Evolutionary conservation across 768 basidiomycete genomes (phyloP), one percentile per base, ranked within the genome.

Genomic region (Lactifluus volemus): DNA sequence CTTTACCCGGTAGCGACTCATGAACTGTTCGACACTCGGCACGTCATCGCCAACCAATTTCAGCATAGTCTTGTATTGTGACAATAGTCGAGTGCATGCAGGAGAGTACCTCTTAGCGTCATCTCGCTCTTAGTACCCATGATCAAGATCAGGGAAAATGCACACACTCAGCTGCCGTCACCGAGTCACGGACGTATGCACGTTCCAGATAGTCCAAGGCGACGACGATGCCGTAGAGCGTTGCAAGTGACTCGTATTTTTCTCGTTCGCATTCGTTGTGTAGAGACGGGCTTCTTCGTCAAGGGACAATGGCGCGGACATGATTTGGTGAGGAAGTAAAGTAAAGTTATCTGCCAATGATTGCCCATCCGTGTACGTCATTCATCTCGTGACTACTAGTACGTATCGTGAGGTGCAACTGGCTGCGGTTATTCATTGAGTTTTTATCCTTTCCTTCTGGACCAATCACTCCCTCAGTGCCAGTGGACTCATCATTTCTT

Each of bases 51-150:
- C 86, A 11, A 98, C 88, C n/a, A 98, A 81, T 74, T 93, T 97
- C 63, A 94, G 76, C 85, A 97, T 92, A 0, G 92, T 95, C 82
- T 97, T 97, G 78, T 97, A 98, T 74, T 97, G 94, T 7, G 92
- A 91, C 14, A 98, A 75, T n/a, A 99, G 76, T 44, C 89, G 82
- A 14, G 92, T 94, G 72, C 96, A 99, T 63, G 93, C 94, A 58
- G 93, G 95, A 64, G 93, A 93, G 72, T 98, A 99, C 79, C 94
- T 97, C 82, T 81, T 72, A 64, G 63, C 34, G 41, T 2, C 25
- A 25, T 60, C 55, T 58, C 32, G 56, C 58, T 67, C 69, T 73
- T 62, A 74, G 71, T 73, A 76, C 21, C 17, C 9, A 12, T 32
- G 14, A n/a, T 29, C 29, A 17, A 38, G 36, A 44, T 41, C 30